Percentiles rank a stretch among this genome's conserved stretches.
phyloP scores from a whole-genome alignment of 192 early-diverging fungal genomes.

The Dimargaris verticillata region DNA sequence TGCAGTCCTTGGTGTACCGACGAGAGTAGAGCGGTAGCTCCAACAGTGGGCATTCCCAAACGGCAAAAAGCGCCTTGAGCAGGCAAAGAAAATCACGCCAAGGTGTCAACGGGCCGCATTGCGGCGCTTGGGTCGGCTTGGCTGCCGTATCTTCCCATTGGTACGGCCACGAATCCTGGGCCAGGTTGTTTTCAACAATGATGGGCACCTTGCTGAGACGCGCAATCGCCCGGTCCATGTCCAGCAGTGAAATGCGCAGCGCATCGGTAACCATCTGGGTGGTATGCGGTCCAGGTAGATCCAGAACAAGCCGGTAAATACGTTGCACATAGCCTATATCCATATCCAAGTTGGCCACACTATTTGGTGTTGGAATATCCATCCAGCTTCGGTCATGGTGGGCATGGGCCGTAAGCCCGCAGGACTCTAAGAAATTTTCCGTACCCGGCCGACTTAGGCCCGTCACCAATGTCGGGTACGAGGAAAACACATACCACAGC shows the following conservation, averaged over 20 bases:
- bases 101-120: neutral
- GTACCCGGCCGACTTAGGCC: neutral
- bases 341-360: neutral
- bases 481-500: neutral
- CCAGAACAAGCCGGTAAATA: neutral
- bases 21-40: neutral
- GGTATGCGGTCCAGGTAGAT: neutral
- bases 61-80: neutral
- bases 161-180: neutral
- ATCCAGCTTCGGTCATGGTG: neutral
- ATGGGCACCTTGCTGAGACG: neutral
- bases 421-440: neutral
- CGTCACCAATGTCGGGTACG: neutral
- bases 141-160: neutral
- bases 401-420: neutral
- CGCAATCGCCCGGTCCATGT: neutral
- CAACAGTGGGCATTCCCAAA: conserved; percentile 8
- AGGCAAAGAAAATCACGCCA: neutral
- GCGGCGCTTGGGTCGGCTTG: no score
- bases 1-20: neutral
- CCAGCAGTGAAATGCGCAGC: neutral
- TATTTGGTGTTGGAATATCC: neutral
- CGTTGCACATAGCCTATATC: neutral
- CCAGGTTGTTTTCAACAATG: neutral
- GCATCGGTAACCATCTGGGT: neutral